These are phyloP conservation scores for Decorospora gaudefroyi DNA, from an alignment of 2,329 filamentous ascomycete genomes.

Conservation along the genomic window DNA sequence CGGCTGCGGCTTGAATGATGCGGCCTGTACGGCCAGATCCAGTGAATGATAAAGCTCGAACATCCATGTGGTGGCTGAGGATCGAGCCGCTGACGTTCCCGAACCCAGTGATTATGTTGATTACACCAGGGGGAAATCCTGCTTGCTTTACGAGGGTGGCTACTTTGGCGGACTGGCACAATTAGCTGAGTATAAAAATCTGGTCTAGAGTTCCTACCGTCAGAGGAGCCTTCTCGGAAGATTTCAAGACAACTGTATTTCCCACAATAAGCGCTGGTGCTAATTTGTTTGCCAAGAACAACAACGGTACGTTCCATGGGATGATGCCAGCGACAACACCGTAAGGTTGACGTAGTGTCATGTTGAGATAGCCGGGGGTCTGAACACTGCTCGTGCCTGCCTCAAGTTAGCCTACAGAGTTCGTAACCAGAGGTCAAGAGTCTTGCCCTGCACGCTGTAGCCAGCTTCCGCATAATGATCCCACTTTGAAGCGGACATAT, in stretches of 20 bases:
- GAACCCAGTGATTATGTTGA: conserved; percentile 80
- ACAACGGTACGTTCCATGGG: conserved; percentile 55
- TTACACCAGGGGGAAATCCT: conserved; percentile 77
- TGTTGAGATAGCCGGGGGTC: conserved; percentile 55
- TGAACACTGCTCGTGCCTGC: conserved; percentile 70
- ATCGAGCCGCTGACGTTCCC: conserved; percentile 81
- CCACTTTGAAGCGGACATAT: conserved; percentile 76
- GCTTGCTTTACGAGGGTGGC: conserved; percentile 77
- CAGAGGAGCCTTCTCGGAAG: conserved; percentile 59
- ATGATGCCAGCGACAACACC: conserved; percentile 82
- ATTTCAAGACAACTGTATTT: conserved; percentile 44
- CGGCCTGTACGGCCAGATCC: conserved; percentile 84
- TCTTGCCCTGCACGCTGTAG: conserved; percentile 67
- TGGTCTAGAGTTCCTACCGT: conserved; percentile 64
- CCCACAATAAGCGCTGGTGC: conserved; percentile 42
- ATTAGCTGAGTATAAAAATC: conserved; percentile 59
- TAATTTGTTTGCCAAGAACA: conserved; percentile 35
- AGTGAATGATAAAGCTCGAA: conserved; percentile 84
- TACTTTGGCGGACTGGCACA: conserved; percentile 73
- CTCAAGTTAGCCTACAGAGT: not conserved
- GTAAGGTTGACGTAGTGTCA: conserved; percentile 76
- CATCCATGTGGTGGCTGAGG: conserved; percentile 72
- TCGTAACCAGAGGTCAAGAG: too few relatives aligned
- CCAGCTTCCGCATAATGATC: conserved; percentile 74
- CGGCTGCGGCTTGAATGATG: conserved; percentile 73